A percentile compares a stretch with the other conserved stretches of the same genome.
These are phyloP conservation scores for Monilinia polystroma DNA, from an alignment of 2,329 filamentous ascomycete genomes.

Conservation along the genomic window DNA sequence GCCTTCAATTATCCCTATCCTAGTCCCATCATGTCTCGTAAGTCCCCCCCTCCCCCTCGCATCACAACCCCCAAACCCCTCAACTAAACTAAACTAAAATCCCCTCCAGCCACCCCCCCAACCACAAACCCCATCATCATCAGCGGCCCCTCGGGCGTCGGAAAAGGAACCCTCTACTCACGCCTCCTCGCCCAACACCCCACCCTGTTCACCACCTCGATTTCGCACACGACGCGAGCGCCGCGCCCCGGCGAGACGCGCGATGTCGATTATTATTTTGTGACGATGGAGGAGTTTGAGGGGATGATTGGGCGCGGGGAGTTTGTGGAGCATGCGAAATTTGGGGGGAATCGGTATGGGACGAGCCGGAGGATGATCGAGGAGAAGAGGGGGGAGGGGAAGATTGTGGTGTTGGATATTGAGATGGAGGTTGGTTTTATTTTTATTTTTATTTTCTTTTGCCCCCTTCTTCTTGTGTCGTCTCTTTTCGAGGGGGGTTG, in stretches of 20 bases:
- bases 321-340: slow-evolving; percentile 83
- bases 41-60: not conserved
- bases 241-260: slow-evolving; percentile 74
- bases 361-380: slow-evolving; percentile 74
- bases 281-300: slow-evolving; percentile 64
- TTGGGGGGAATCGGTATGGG: slow-evolving; percentile 83
- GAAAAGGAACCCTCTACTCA: slow-evolving; percentile 78
- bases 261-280: slow-evolving; percentile 80
- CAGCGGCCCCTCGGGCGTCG: slow-evolving; percentile 75
- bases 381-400: slow-evolving; percentile 67
- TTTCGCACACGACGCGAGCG: slow-evolving; percentile 75
- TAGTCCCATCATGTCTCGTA: slow-evolving; percentile 31
- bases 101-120: slow-evolving; percentile 23
- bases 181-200: slow-evolving; percentile 63
- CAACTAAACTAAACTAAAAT: slow-evolving; percentile 1
- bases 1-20: not conserved
- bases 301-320: slow-evolving; percentile 64
- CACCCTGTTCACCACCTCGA: slow-evolving; percentile 55
- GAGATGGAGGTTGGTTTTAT: slow-evolving; percentile 76
- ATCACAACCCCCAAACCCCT: no score
- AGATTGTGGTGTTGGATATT: slow-evolving; percentile 84
- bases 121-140: slow-evolving; percentile 63
- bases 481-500: no score
- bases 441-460: slow-evolving; percentile 39
- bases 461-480: slow-evolving; percentile 5